A percentile compares a stretch with the other conserved stretches of the same genome.
phyloP scores from a whole-genome alignment of 208 protist genomes.

The Leishmania tarentolae region DNA sequence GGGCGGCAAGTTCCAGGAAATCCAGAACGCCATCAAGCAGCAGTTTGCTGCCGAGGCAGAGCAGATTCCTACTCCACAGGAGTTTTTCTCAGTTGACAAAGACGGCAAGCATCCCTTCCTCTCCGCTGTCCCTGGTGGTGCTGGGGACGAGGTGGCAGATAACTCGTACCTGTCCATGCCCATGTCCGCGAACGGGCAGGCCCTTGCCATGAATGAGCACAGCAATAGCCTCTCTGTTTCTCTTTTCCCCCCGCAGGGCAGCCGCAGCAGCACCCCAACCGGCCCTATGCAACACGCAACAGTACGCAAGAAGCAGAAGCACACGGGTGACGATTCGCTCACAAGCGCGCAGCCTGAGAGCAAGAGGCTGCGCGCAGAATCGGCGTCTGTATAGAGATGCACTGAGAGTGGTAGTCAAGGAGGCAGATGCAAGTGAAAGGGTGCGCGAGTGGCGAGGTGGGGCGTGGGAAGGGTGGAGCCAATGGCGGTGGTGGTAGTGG shows the following conservation, averaged over 20 bases:
- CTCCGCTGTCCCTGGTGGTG: slow-evolving; percentile 54
- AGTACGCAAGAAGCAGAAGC: slow-evolving; percentile 81
- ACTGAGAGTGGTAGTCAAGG: neutral
- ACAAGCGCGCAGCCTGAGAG: slow-evolving; percentile 31
- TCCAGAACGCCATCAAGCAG: slow-evolving; percentile 70
- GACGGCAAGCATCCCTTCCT: slow-evolving; percentile 63
- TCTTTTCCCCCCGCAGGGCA: slow-evolving; percentile 73
- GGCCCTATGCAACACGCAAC: slow-evolving; percentile 55
- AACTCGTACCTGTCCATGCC: slow-evolving; percentile 79
- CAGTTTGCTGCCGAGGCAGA: slow-evolving; percentile 73
- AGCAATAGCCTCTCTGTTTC: slow-evolving; percentile 81
- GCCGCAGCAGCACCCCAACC: slow-evolving; percentile 37
- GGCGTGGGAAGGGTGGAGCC: neutral
- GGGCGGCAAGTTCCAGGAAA: slow-evolving; percentile 63
- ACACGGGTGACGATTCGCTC: slow-evolving; percentile 16
- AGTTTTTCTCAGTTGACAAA: slow-evolving; percentile 58
- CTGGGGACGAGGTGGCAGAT: slow-evolving; percentile 35
- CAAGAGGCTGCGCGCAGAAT: slow-evolving; percentile 34
- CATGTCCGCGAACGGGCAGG: slow-evolving; percentile 50
- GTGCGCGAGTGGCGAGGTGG: neutral
- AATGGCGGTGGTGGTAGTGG: neutral
- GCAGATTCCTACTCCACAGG: slow-evolving; percentile 55
- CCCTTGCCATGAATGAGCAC: slow-evolving; percentile 49
- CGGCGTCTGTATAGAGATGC: slow-evolving; percentile 20
- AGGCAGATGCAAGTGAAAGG: neutral